Conservation (phyloP, 2,329 filamentous ascomycete species). For the Nothopassalora personata region DNA sequence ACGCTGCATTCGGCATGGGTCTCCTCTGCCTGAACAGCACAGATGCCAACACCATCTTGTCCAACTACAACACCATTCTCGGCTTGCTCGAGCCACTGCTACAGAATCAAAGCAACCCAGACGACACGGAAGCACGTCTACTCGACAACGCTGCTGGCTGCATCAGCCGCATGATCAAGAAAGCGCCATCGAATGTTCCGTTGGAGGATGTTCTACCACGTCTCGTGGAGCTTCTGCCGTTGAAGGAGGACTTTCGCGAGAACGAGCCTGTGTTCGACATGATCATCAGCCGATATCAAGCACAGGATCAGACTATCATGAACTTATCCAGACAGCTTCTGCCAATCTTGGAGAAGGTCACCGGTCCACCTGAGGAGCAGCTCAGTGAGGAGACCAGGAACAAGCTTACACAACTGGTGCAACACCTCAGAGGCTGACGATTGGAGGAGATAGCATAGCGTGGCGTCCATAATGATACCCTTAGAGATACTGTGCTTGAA, state of each 20-base stretch:
- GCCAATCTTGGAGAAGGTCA: conserved; percentile 66
- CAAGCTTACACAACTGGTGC: conserved; percentile 60
- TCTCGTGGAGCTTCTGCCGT: conserved; percentile 70
- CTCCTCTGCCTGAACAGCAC: conserved; percentile 77
- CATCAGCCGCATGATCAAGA: conserved; percentile 84
- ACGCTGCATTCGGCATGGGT: conserved; percentile 86
- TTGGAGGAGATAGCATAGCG: not conserved
- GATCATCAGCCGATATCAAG: conserved; percentile 77
- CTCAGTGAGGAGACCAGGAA: conserved; percentile 65
- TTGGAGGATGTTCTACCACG: conserved; percentile 75
- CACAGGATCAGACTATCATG: conserved; percentile 63
- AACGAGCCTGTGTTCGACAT: conserved; percentile 90
- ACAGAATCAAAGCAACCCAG: conserved; percentile 35
- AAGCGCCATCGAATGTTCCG: conserved; percentile 76
- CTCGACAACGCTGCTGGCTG: conserved; percentile 93
- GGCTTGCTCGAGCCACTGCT: conserved; percentile 81
- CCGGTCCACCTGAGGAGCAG: conserved; percentile 68
- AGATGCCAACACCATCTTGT: conserved; percentile 66
- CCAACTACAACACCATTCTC: conserved; percentile 72
- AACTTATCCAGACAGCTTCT: conserved; percentile 65
- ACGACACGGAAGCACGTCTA: conserved; percentile 69
- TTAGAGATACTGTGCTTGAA: not conserved
- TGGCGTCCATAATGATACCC: conserved; percentile 2
- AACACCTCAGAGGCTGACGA: conserved; percentile 31
- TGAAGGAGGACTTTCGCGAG: conserved; percentile 93